A percentile compares a stretch with the other conserved stretches of the same genome.
phyloP scores from a whole-genome alignment of 176 grass and related monocot genomes.

The Aegilops longissima region DNA sequence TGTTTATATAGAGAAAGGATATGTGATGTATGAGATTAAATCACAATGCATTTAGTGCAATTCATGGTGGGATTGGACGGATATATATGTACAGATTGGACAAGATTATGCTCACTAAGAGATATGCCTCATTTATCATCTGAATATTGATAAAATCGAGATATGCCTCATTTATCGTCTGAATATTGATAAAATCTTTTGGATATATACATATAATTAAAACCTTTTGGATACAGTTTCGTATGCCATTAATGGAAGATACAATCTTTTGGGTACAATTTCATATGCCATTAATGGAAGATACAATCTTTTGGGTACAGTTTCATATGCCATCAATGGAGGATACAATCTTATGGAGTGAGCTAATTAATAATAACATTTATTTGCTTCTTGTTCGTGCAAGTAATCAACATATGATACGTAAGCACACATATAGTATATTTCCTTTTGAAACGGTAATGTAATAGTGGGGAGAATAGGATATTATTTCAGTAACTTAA shows the following conservation, averaged over 20 bases:
- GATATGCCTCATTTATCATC: not conserved
- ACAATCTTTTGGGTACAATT: not conserved
- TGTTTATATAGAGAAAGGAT: slow-evolving; percentile 34
- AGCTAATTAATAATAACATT: slow-evolving; percentile 6
- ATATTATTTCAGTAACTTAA: slow-evolving; percentile 11
- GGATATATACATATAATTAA: not conserved
- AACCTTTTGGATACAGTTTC: not conserved
- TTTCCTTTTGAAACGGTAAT: not conserved
- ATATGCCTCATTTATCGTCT: not conserved
- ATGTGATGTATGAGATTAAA: not conserved
- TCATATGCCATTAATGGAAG: not conserved
- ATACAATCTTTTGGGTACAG: not conserved
- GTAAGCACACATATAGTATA: not conserved
- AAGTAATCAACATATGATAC: not conserved
- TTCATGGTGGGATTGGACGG: not conserved
- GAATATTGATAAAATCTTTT: not conserved
- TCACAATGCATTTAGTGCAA: not conserved
- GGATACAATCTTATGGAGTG: not conserved
- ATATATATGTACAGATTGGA: not conserved
- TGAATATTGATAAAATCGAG: not conserved
- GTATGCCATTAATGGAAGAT: not conserved
- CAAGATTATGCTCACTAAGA: slow-evolving; percentile 4
- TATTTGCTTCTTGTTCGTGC: not conserved
- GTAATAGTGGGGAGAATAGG: not conserved
- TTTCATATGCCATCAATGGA: not conserved